Conservation (phyloP, 352 stramenopile species). For the Globisporangium cylindrosporum region DNA sequence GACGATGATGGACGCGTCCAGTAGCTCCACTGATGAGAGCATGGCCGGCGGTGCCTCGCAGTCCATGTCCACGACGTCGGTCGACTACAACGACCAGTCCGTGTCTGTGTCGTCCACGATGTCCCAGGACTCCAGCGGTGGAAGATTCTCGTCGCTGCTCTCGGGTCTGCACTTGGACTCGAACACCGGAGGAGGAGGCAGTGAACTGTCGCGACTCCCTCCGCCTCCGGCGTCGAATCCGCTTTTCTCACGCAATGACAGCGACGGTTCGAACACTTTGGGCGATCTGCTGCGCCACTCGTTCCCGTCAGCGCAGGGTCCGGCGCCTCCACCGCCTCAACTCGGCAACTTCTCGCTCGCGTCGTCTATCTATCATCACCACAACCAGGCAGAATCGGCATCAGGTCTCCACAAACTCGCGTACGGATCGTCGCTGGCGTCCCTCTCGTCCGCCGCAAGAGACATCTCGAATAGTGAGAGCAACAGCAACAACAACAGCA, state of each 20-base stretch:
- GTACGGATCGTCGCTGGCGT: conserved; percentile 33
- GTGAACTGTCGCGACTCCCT: conserved; percentile 20
- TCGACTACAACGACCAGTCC: conserved; percentile 11
- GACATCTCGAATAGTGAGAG: conserved; percentile 17
- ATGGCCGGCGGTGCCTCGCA: conserved; percentile 17
- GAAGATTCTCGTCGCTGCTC: conserved; percentile 27
- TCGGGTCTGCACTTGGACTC: conserved; percentile 30
- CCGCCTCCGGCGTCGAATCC: conserved; percentile 40
- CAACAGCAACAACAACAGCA: background rate
- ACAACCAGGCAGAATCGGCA: conserved; percentile 8
- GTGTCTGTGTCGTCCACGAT: conserved; percentile 9
- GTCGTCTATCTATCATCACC: background rate
- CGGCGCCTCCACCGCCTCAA: conserved; percentile 12
- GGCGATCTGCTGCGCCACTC: conserved; percentile 49
- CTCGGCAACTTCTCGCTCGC: conserved; percentile 23
- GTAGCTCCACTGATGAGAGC: conserved; percentile 38
- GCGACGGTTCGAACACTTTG: conserved; percentile 39
- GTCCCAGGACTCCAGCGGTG: conserved; percentile 18
- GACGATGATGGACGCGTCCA: conserved; percentile 11
- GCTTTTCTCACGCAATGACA: conserved; percentile 57
- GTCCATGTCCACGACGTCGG: conserved; percentile 36
- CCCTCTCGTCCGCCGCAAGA: conserved; percentile 16
- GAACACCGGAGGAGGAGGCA: conserved; percentile 13
- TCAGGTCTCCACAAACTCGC: conserved; percentile 53
- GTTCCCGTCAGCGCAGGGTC: conserved; percentile 29